These are phyloP conservation scores for Lactarius evosmus DNA, from an alignment of 768 basidiomycete genomes.

Conservation along the genomic window DNA sequence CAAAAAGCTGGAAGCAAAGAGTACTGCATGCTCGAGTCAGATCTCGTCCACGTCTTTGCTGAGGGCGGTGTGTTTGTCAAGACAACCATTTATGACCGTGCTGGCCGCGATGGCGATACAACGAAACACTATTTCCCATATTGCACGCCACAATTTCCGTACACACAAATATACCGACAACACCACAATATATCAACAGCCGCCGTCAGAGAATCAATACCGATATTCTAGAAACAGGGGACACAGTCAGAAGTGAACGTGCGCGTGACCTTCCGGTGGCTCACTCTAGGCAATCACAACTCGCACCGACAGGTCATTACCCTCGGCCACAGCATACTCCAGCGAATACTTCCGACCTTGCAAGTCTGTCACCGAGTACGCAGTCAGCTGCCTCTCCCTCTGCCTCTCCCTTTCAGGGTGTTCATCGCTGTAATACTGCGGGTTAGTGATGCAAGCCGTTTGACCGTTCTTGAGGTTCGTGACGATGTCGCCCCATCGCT, in stretches of 20 bases:
- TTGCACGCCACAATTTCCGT: too few species aligned
- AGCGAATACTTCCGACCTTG: neutral
- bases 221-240: neutral
- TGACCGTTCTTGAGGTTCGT: conserved; percentile 30
- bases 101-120: too few species aligned
- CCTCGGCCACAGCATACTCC: conserved; percentile 3
- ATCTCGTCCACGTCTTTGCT: neutral
- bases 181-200: too few species aligned
- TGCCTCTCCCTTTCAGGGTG: neutral
- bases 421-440: conserved; percentile 3
- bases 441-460: conserved; percentile 10
- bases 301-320: neutral
- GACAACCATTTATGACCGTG: too few species aligned
- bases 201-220: too few species aligned
- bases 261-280: neutral
- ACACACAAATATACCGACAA: too few species aligned
- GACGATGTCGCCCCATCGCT: conserved; percentile 41
- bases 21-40: neutral
- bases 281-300: neutral
- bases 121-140: too few species aligned
- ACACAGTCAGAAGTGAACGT: neutral
- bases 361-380: neutral
- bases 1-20: neutral
- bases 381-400: conserved; percentile 6
- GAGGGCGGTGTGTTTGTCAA: too few species aligned